Evolutionary conservation across 108 stramenopile species (phyloP).

Genomic region (Pseudonitzschia pungens): DNA sequence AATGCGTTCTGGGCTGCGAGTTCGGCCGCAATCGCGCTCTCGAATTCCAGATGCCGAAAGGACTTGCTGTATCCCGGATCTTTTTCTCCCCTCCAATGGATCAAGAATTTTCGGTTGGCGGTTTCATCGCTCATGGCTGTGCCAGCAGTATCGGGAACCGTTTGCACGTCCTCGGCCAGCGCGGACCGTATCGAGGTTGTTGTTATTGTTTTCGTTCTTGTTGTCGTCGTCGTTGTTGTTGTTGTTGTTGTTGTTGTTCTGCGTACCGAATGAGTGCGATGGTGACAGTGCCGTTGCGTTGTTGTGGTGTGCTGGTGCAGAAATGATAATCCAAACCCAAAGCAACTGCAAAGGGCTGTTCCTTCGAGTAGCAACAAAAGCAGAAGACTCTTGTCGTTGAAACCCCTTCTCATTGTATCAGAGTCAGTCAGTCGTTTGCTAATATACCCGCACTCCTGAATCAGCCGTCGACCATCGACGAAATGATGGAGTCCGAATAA

Average conservation of each 20-base stretch:
- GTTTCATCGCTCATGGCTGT: background rate
- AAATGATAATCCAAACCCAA: conserved; percentile 9
- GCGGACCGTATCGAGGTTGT: background rate
- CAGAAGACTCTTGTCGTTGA: background rate
- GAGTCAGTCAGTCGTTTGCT: background rate
- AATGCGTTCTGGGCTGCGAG: background rate
- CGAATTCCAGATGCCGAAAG: conserved; percentile 50
- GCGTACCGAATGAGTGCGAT: too few species aligned
- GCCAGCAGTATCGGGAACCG: background rate
- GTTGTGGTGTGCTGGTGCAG: background rate
- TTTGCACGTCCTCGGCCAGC: background rate
- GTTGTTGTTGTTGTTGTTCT: too few species aligned
- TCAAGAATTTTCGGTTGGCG: conserved; percentile 16
- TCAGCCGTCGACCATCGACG: background rate
- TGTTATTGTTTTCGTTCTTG: too few species aligned
- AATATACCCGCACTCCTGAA: background rate
- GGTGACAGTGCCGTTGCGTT: background rate
- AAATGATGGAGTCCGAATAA: background rate
- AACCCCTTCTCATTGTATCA: background rate
- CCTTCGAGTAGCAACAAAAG: background rate
- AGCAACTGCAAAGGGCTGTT: background rate
- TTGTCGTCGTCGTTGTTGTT: background rate
- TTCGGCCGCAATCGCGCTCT: conserved; percentile 37
- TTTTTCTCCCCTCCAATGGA: conserved; percentile 59
- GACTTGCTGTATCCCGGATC: conserved; percentile 44